Evolutionary conservation across 805 yeast genomes (phyloP).

Genomic region (Ogataea angusta): DNA sequence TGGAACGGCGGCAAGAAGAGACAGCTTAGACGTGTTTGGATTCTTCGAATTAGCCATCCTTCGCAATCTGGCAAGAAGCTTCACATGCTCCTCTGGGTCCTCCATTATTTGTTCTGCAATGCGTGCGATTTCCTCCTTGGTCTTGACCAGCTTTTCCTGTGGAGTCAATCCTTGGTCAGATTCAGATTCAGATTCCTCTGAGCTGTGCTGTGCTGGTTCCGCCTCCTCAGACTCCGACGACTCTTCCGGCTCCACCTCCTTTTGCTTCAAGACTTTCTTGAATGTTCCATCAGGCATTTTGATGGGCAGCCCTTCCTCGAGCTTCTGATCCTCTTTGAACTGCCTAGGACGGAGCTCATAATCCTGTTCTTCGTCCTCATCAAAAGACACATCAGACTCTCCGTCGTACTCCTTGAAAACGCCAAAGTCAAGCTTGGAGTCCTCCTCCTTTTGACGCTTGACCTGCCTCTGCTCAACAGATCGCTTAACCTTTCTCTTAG

Average conservation of each 20-base stretch:
- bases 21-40: conserved; percentile 61
- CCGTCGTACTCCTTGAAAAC: conserved; percentile 31
- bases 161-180: conserved; percentile 46
- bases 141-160: conserved; percentile 50
- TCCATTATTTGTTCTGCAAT: conserved; percentile 75
- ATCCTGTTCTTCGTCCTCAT: conserved; percentile 62
- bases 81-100: conserved; percentile 83
- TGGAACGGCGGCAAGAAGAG: conserved; percentile 76
- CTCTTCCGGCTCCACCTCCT: conserved; percentile 16
- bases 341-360: conserved; percentile 73
- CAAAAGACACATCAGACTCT: conserved; percentile 14
- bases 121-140: conserved; percentile 82
- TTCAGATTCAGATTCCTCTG: conserved; percentile 30
- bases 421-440: conserved; percentile 38
- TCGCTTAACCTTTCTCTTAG: conserved; percentile 35
- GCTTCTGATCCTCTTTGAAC: conserved; percentile 39
- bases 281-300: conserved; percentile 68
- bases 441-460: conserved; percentile 43
- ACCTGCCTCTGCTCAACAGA: conserved; percentile 32
- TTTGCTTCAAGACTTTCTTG: conserved; percentile 55
- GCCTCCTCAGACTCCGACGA: conserved; percentile 13
- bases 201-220: conserved; percentile 13
- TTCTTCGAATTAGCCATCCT: conserved; percentile 69
- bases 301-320: conserved; percentile 76
- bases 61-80: conserved; percentile 60